Conservation (phyloP, 495 filamentous ascomycete genomes). For the Penicillium desertorum region DNA sequence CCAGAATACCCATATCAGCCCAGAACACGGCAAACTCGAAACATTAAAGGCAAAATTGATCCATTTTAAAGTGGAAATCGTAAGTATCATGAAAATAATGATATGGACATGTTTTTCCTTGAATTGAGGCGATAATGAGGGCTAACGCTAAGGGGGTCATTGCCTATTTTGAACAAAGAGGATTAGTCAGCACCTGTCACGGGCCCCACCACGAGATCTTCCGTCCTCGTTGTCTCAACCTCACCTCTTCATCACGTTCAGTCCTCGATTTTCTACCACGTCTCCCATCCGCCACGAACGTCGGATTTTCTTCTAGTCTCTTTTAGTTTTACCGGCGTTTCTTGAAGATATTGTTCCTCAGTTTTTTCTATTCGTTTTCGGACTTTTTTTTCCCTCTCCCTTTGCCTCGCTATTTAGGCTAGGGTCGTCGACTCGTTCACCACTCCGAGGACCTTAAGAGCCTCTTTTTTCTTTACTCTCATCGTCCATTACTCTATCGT, state of each 20-base stretch:
- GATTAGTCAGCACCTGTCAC: neutral
- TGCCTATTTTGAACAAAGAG: neutral
- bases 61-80: neutral
- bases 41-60: neutral
- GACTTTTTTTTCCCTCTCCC: neutral
- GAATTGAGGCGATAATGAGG: neutral
- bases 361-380: neutral
- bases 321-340: neutral
- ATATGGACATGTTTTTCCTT: neutral
- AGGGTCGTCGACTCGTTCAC: neutral
- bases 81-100: neutral
- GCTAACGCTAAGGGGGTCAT: neutral
- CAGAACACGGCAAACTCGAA: neutral
- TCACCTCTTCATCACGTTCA: neutral
- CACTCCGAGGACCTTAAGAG: neutral
- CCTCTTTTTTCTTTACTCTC: neutral
- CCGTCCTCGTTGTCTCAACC: neutral
- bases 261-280: neutral
- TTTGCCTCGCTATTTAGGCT: neutral
- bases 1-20: neutral
- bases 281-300: neutral
- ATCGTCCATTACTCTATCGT: neutral
- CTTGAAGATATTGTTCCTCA: neutral
- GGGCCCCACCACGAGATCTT: neutral
- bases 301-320: neutral